These are phyloP conservation scores for Amanita subjunquillea DNA, from an alignment of 768 basidiomycete species.

Conservation along the genomic window DNA sequence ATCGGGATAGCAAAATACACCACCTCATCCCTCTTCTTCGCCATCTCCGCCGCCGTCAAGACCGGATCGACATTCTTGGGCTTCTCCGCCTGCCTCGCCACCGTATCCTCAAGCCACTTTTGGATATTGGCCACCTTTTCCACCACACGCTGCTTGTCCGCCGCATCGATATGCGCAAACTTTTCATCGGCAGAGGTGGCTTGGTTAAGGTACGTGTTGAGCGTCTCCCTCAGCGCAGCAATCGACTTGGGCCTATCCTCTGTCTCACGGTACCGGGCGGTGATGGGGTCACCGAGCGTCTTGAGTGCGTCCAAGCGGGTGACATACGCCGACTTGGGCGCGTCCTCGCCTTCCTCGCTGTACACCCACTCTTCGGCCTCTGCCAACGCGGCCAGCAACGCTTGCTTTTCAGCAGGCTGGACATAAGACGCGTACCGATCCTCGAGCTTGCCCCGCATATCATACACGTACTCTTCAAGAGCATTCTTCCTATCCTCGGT, in stretches of 20 bases:
- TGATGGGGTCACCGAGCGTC: slow-evolving; percentile 78
- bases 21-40: slow-evolving; percentile 88
- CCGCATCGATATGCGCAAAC: slow-evolving; percentile 82
- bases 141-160: slow-evolving; percentile 76
- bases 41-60: slow-evolving; percentile 70
- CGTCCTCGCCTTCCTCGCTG: slow-evolving; percentile 93
- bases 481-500: slow-evolving; percentile 99
- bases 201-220: slow-evolving; percentile 78
- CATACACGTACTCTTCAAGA: slow-evolving; percentile 97
- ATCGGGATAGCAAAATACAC: slow-evolving; percentile 87
- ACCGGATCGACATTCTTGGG: slow-evolving; percentile 85
- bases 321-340: slow-evolving; percentile 92
- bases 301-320: slow-evolving; percentile 75
- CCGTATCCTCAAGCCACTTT: slow-evolving; percentile 95
- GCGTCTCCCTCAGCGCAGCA: slow-evolving; percentile 71
- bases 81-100: slow-evolving; percentile 76
- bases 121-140: slow-evolving; percentile 86
- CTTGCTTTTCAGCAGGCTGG: slow-evolving; percentile 65
- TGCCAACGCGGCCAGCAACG: slow-evolving; percentile 56
- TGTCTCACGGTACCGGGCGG: slow-evolving; percentile 69
- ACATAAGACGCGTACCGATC: slow-evolving; percentile 75
- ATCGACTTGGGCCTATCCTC: slow-evolving; percentile 74
- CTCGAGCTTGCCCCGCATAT: slow-evolving; percentile 87
- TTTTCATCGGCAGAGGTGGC: slow-evolving; percentile 81
- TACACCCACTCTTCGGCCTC: slow-evolving; percentile 96